A percentile compares a stretch with the other conserved stretches of the same genome.
These are phyloP conservation scores for Dendrocalamus sinicus DNA, from an alignment of 176 grass and related monocot genomes.

Conservation along the genomic window DNA sequence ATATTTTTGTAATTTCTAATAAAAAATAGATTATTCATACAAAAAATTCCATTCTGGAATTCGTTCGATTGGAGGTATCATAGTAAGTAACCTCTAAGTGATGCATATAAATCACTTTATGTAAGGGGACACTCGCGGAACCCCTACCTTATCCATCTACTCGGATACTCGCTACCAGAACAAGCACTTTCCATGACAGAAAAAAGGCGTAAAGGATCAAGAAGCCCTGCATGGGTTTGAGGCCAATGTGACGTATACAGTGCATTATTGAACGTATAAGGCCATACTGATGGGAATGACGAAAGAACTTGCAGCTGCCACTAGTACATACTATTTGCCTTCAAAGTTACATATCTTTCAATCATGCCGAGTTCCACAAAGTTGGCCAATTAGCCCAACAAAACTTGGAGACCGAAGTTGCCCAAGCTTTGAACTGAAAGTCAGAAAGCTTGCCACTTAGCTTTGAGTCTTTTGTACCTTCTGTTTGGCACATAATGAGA, in stretches of 20 bases:
- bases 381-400: neutral
- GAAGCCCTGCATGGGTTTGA: neutral
- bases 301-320: slow-evolving; percentile 22
- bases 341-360: slow-evolving; percentile 2
- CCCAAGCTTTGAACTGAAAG: neutral
- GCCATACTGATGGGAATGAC: slow-evolving; percentile 13
- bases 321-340: neutral
- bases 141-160: slow-evolving; percentile 21
- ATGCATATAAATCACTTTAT: neutral
- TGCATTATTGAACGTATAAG: slow-evolving; percentile 26
- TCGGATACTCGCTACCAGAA: slow-evolving; percentile 20
- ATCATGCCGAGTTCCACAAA: neutral
- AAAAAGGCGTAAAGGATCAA: slow-evolving; percentile 9
- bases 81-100: neutral
- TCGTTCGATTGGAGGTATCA: neutral
- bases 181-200: neutral
- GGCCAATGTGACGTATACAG: neutral
- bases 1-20: too few relatives aligned
- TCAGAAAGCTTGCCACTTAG: slow-evolving; percentile 36
- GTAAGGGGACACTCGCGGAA: neutral
- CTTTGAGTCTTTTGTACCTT: neutral
- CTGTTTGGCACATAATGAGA: neutral
- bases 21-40: too few relatives aligned
- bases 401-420: neutral
- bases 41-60: slow-evolving; percentile 20